phyloP scores from a whole-genome alignment of 805 yeast species.

The Hanseniaspora pseudoguilliermondii region DNA sequence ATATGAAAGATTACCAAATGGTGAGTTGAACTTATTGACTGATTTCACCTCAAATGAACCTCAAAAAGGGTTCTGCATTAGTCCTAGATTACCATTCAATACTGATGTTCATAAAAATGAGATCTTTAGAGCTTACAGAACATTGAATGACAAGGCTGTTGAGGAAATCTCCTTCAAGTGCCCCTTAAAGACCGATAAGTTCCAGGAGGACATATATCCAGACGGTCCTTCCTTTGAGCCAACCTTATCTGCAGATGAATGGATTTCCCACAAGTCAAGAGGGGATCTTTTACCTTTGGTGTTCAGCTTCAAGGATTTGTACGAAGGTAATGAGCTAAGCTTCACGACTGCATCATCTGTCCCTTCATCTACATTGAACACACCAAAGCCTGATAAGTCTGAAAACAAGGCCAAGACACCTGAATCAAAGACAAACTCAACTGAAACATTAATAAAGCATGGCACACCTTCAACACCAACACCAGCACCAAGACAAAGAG shows the following conservation, averaged over 20 bases:
- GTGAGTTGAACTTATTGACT: conserved; percentile 69
- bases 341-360: conserved; percentile 30
- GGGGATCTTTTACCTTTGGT: conserved; percentile 78
- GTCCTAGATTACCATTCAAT: conserved; percentile 54
- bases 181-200: conserved; percentile 86
- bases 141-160: conserved; percentile 69
- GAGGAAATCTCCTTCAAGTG: conserved; percentile 90
- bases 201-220: conserved; percentile 87
- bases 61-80: conserved; percentile 87
- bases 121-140: conserved; percentile 67
- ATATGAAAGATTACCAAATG: conserved; percentile 71
- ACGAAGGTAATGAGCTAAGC: conserved; percentile 56
- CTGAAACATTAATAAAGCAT: conserved; percentile 6
- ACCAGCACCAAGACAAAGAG: conserved; percentile 14
- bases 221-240: conserved; percentile 74
- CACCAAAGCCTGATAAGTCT: conserved; percentile 30
- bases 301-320: conserved; percentile 60
- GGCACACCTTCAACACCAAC: conserved; percentile 19
- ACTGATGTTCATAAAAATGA: conserved; percentile 77
- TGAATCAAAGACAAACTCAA: conserved; percentile 18
- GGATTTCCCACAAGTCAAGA: conserved; percentile 32
- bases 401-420: conserved; percentile 13
- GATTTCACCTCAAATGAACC: conserved; percentile 83
- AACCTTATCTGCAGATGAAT: conserved; percentile 68
- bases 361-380: conserved; percentile 21